Conservation (phyloP, 2,329 filamentous ascomycete species). For the Chaetomium sp. region DNA sequence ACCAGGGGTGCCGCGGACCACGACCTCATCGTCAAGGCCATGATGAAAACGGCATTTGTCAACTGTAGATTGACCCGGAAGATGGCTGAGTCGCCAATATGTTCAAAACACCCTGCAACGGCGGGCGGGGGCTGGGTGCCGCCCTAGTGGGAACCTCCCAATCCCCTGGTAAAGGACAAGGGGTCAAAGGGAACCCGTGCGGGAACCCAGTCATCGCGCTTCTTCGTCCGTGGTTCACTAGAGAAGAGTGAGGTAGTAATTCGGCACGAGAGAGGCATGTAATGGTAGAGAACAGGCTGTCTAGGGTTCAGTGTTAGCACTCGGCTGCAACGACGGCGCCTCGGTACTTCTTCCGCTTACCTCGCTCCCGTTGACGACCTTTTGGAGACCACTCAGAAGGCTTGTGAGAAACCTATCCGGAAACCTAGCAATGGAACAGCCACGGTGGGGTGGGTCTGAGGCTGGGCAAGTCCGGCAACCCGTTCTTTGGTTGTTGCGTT, state of each 20-base stretch:
- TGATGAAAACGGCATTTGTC: background rate
- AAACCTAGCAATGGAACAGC: background rate
- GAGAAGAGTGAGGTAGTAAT: background rate
- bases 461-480: background rate
- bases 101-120: background rate
- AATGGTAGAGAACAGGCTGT: background rate
- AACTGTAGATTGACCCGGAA: background rate
- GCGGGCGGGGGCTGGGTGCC: constrained; percentile 1
- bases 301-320: background rate
- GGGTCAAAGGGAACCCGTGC: background rate
- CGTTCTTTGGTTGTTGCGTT: background rate
- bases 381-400: background rate
- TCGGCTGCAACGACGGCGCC: background rate
- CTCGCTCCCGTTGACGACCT: background rate
- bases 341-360: background rate
- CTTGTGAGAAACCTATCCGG: background rate
- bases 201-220: background rate
- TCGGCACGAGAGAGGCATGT: background rate
- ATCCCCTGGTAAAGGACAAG: background rate
- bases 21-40: background rate
- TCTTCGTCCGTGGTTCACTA: background rate
- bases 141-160: background rate
- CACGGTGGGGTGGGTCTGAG: background rate
- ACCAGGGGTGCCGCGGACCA: background rate
- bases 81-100: background rate